Base-by-base conservation (phyloP, 192 early-diverging fungal genomes). In the Phlyctochytrium planicorne region DNA sequence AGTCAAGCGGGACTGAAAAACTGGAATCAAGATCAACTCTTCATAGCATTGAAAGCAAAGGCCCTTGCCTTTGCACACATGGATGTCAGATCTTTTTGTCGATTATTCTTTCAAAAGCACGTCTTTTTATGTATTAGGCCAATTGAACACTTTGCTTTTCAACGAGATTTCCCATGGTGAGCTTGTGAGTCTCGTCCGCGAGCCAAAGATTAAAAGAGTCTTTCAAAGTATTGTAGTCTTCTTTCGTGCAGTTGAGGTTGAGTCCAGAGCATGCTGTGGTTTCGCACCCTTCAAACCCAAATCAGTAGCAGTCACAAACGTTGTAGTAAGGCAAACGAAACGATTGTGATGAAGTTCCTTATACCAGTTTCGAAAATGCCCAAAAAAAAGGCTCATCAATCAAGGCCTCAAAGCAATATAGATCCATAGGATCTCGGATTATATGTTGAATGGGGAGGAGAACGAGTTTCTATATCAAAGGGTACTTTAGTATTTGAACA, bases 91-190 rank as follows among this genome's bases (percentile, higher is more conserved):
- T 47, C 20, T 47, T 47, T 47, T 6, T 47, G 40, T 47, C 20
- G 20, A 6, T 14, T 47, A 47, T 20, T 20, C 40, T 47, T 47
- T 20, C 20, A 20, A 47, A 47, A 47, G 40, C 20, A 20, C n/a
- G n/a, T n/a, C 40, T 47, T 47, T 57, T 57, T 57, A 27, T 57
- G 27, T 29, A 29, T 29, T 57, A 57, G 27, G 55, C 40, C 40
- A 50, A n/a, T 50, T 50, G 12, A 14, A 10, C 40, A 50, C 40
- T n/a, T 50, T 50, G 40, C 10, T 14, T 10, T 50, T 10, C 40
- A 14, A n/a, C 40, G 10, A 14, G n/a, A 10, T 10, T n/a, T 50
- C 40, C 10, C 40, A 10, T 14, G 40, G 12, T 50, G 12, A 50
- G n/a, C 12, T n/a, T 10, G 40, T 10, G 10, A 10, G n/a, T 50